A percentile compares a stretch with the other conserved stretches of the same genome.
phyloP scores from a whole-genome alignment of 176 grass and related monocot species.

The Panicum miliaceum region DNA sequence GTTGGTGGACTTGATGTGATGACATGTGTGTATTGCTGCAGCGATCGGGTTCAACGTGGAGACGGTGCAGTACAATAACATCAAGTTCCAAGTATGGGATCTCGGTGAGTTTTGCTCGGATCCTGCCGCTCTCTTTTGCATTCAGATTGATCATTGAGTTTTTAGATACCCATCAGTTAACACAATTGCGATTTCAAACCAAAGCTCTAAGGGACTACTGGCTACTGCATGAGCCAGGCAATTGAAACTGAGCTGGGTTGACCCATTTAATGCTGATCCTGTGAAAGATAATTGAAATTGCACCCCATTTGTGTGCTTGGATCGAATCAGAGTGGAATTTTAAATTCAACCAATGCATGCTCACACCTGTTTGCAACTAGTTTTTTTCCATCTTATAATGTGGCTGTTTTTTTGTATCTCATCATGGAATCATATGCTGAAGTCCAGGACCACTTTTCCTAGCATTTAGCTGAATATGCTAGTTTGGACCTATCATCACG shows the following conservation, averaged over 20 bases:
- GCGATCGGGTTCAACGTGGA: conserved; percentile 99
- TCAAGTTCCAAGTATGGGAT: conserved; percentile 99
- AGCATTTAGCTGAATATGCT: neutral
- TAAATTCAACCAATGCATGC: neutral
- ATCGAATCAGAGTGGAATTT: neutral
- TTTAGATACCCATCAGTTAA: neutral
- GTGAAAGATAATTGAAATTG: neutral
- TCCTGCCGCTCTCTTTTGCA: neutral
- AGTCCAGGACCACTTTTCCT: neutral
- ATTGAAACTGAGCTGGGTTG: neutral
- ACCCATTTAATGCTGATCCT: neutral
- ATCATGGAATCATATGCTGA: neutral
- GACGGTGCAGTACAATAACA: conserved; percentile 98
- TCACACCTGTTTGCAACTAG: neutral
- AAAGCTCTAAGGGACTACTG: neutral
- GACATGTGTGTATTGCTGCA: conserved; percentile 47
- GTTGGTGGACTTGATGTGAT: conserved; percentile 23
- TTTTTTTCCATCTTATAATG: neutral
- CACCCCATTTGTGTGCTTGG: neutral
- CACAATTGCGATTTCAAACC: neutral
- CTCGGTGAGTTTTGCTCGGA: conserved; percentile 60
- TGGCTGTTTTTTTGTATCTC: neutral
- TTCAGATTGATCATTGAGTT: neutral
- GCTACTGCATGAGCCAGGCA: neutral
- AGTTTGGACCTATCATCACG: neutral